These are phyloP conservation scores for Pontederia paniculata DNA, from an alignment of 176 grass and related monocot genomes.

Conservation along the genomic window DNA sequence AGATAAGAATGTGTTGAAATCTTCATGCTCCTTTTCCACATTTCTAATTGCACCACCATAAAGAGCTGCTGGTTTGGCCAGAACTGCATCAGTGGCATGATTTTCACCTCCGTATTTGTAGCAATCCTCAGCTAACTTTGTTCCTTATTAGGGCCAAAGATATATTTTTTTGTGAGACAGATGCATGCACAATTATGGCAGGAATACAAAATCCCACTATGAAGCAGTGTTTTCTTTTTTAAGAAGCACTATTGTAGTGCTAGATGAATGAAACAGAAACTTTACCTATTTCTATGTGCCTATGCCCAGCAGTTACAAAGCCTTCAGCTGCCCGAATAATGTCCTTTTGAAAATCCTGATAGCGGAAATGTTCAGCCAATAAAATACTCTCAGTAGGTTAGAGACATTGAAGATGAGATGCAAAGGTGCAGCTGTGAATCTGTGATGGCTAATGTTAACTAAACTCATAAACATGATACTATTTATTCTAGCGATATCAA, in stretches of 20 bases:
- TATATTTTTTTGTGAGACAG: neutral
- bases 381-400: neutral
- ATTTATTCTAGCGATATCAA: too few species aligned
- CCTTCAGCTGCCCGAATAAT: constrained; percentile 70
- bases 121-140: constrained; percentile 97
- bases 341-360: constrained; percentile 96
- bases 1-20: constrained; percentile 71
- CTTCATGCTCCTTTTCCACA: constrained; percentile 85
- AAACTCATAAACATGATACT: too few species aligned
- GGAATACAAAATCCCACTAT: too few species aligned
- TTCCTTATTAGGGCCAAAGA: constrained; percentile 32
- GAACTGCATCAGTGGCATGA: constrained; percentile 52
- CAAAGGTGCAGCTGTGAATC: too few species aligned
- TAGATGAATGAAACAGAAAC: constrained; percentile 15
- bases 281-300: constrained; percentile 77
- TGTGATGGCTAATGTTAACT: too few species aligned
- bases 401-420: too few species aligned
- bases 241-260: neutral
- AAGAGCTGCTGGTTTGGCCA: constrained; percentile 59
- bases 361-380: constrained; percentile 6
- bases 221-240: too few species aligned
- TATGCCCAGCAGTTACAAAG: constrained; percentile 47
- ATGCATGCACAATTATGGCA: neutral
- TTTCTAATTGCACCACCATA: constrained; percentile 94
- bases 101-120: constrained; percentile 88